Conservation (phyloP, 2,329 filamentous ascomycete species). For the Ilyonectria mors-panacis region DNA sequence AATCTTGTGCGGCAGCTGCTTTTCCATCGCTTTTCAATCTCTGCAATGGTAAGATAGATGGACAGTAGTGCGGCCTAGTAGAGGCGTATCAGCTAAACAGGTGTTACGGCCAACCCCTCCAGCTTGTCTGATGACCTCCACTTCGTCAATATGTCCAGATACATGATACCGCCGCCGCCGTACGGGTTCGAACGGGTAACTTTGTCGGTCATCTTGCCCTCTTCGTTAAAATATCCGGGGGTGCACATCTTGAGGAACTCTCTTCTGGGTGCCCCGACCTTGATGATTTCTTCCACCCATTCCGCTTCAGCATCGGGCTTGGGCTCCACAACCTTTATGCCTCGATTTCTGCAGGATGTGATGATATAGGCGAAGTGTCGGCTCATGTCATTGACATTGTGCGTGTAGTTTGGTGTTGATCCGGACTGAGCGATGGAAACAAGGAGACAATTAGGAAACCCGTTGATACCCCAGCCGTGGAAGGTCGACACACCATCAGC, state of each 20-base stretch:
- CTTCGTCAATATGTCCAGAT: too few species aligned
- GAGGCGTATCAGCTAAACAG: too few species aligned
- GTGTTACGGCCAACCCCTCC: too few species aligned
- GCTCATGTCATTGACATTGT: neutral
- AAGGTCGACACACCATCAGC: neutral
- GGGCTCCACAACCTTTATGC: neutral
- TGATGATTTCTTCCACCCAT: neutral
- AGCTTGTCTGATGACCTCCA: too few species aligned
- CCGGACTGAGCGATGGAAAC: neutral
- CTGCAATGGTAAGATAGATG: too few species aligned
- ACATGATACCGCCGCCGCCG: neutral
- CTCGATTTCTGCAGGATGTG: too few species aligned
- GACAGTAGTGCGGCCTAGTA: too few species aligned
- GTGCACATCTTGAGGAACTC: neutral
- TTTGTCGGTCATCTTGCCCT: neutral
- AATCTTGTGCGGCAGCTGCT: too few species aligned
- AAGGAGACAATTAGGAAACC: neutral
- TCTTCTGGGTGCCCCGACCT: neutral
- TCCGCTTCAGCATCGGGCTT: neutral
- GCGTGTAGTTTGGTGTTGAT: neutral
- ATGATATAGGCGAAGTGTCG: too few species aligned
- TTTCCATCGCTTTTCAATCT: too few species aligned
- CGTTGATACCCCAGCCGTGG: neutral
- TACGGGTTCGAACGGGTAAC: neutral
- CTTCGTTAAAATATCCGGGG: neutral